These are phyloP conservation scores for Echria macrotheca DNA, from an alignment of 495 filamentous ascomycete genomes.

Conservation along the genomic window DNA sequence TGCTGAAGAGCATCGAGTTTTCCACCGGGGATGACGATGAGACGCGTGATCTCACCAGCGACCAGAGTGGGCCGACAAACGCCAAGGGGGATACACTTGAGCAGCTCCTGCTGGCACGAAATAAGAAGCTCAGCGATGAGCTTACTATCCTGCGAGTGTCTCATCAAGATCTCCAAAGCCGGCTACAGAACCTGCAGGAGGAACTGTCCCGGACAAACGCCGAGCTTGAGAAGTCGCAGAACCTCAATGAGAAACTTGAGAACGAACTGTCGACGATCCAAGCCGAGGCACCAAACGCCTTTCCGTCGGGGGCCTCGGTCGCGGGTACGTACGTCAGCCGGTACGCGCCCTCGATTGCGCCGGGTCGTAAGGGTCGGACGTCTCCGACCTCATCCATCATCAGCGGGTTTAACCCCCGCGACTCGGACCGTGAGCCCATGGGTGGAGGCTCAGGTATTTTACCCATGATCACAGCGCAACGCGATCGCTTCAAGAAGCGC, in stretches of 20 bases:
- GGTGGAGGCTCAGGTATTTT: conserved; percentile 87
- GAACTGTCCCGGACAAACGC: conserved; percentile 77
- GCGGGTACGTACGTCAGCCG: conserved; percentile 87
- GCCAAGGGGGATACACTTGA: conserved; percentile 78
- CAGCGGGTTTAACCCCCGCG: conserved; percentile 79
- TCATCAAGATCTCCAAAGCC: conserved; percentile 81
- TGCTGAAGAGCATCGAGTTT: conserved; percentile 97
- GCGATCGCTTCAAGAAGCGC: conserved; percentile 96
- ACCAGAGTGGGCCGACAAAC: conserved; percentile 48
- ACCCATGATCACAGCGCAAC: conserved; percentile 96
- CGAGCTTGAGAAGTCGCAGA: conserved; percentile 79
- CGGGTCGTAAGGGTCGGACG: conserved; percentile 54
- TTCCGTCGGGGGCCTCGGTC: conserved; percentile 83
- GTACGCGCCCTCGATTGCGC: conserved; percentile 69
- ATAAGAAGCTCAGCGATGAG: conserved; percentile 93
- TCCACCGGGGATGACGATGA: conserved; percentile 84
- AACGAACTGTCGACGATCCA: conserved; percentile 86
- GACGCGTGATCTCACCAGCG: conserved; percentile 29
- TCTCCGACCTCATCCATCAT: conserved; percentile 98
- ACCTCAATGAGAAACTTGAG: conserved; percentile 82
- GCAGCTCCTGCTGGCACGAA: conserved; percentile 82
- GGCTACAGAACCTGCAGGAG: conserved; percentile 73
- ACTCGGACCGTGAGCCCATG: conserved; percentile 63
- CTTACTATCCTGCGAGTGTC: conserved; percentile 89
- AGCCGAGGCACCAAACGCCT: conserved; percentile 72